Base-by-base conservation (phyloP, 1,284 basidiomycete species). In the Hemileia vastatrix region DNA sequence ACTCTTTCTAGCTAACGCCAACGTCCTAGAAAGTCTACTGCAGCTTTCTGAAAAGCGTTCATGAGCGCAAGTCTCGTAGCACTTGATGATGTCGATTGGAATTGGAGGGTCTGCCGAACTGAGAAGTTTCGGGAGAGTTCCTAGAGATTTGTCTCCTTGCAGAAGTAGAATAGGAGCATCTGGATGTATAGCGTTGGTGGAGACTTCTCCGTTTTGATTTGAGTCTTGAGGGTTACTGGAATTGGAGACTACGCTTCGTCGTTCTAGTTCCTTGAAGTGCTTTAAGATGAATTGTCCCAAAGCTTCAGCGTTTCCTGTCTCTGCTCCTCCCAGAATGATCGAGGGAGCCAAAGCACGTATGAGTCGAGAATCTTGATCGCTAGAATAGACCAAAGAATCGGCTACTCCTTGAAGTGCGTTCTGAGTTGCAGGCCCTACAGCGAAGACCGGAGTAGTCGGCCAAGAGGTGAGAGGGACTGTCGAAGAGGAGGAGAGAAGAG, bases 371-470 rank as follows among this genome's bases (percentile, higher is more conserved):
- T 40, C 36, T 40, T 40, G 36, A 11, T 40, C 11, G 15, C 36
- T 40, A 40, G 36, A 40, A 2, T 66, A 66, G 15, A 68, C 64
- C 4, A 71, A 52, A 11, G 58, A 62, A 4, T 69, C 54, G 24
- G 58, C 33, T 6, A 57, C 63, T 3, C 63, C 54, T 4, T 63
- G 63, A 1, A 74, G 56, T 0, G 67, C 66, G 3, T 67, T 68
- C 8, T 65, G 64, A 11, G 72, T 74, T 0, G 72, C 70, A 1
- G 71, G 72, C 0, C 72, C 72, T 1, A 73, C 71, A n/a, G 69
- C 70, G 56, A 72, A 75, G 68, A 72, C 71, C 15, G 72, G 72
- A 15, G 68, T 64, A n/a, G 63, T 65, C 24, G 58, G 67, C 71
- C 71, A 72, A 32, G 44, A 21, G 6, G 60, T 56, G 23, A 36